Evolutionary conservation across 1,139 yeast species (phyloP), one percentile per base, ranked within the genome.

Genomic region (Yamadazyma atlantica): DNA sequence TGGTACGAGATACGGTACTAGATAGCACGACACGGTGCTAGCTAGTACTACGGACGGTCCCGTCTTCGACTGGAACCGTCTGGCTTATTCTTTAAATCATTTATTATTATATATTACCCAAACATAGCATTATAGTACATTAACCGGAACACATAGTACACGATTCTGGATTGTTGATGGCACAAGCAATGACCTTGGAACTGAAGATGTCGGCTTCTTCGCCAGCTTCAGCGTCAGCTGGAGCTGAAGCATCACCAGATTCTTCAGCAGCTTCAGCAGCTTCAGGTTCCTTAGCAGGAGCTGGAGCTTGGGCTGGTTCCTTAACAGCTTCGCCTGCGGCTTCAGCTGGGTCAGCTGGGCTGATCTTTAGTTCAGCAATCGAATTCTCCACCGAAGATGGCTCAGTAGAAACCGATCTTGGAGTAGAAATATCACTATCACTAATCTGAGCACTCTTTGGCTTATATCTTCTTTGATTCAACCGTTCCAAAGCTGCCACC

Each of bases 141-240:
- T 72, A 92, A 72, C 97, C 97, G 46, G 97, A 90, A 74, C 98
- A 92, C 98, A 92, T 92, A 60, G 92, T 92, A 69, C 98, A 92
- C 34, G 97, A 80, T 66, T 87, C 97, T 43, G 97, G 97, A 70
- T 92, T 92, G 62, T 85, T 82, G 62, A 92, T 89, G 39, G 97
- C 95, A 73, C 98, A 92, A 30, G 97, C 96, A 66, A 92, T 80
- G 31, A 85, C 97, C 68, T 89, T 83, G 24, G 95, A 85, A 63
- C 92, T 88, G 76, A 74, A 92, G 55, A 92, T 92, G 59, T 92
- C 96, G 44, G 62, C 66, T 46, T 69, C 78, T 8, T 48, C 37
- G 30, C 52, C 51, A 44, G 39, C 58, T 10, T 38, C 44, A 10
- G 27, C 66, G 18, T 48, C 62, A 10, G 50, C 55, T 18, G 53